Evolutionary conservation across 306 rosid genomes (phyloP).

Genomic region (Heteromeles arbutifolia): DNA sequence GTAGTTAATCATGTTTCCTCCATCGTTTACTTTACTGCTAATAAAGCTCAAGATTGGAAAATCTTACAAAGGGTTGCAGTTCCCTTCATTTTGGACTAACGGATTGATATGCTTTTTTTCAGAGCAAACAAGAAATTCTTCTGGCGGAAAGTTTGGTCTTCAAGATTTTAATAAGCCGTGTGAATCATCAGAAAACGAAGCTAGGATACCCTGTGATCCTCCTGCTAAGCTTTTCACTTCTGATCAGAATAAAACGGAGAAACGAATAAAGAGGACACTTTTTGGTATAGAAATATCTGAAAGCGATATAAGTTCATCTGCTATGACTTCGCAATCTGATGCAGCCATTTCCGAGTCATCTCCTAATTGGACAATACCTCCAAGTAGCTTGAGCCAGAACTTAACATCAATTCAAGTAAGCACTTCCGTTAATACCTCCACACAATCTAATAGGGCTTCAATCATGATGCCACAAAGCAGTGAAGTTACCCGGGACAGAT

Average conservation of each 20-base stretch:
- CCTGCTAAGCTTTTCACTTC: background rate
- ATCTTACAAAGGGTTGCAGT: background rate
- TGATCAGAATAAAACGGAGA: slow-evolving; percentile 1
- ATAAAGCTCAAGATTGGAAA: background rate
- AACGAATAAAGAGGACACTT: slow-evolving; percentile 34
- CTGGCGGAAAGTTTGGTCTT: slow-evolving; percentile 6
- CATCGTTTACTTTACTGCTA: background rate
- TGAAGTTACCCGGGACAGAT: slow-evolving; percentile 37
- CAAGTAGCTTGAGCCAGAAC: slow-evolving; percentile 50
- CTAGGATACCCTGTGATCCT: slow-evolving; percentile 2
- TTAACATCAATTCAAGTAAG: slow-evolving; percentile 35
- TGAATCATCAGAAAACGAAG: slow-evolving; percentile 14
- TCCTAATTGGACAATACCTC: slow-evolving; percentile 53
- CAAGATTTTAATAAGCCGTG: slow-evolving; percentile 16
- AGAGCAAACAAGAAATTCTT: slow-evolving; percentile 7
- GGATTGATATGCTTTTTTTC: background rate
- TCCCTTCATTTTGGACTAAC: background rate
- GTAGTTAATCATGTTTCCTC: background rate
- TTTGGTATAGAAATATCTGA: slow-evolving; percentile 40
- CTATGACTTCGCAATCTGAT: slow-evolving; percentile 34
- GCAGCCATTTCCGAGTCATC: slow-evolving; percentile 37
- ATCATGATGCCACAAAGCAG: background rate
- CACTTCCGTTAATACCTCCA: slow-evolving; percentile 17
- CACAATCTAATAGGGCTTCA: slow-evolving; percentile 28
- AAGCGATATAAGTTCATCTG: slow-evolving; percentile 28